Conservation (phyloP, 108 stramenopile species). For the Bacterosira constricta region DNA sequence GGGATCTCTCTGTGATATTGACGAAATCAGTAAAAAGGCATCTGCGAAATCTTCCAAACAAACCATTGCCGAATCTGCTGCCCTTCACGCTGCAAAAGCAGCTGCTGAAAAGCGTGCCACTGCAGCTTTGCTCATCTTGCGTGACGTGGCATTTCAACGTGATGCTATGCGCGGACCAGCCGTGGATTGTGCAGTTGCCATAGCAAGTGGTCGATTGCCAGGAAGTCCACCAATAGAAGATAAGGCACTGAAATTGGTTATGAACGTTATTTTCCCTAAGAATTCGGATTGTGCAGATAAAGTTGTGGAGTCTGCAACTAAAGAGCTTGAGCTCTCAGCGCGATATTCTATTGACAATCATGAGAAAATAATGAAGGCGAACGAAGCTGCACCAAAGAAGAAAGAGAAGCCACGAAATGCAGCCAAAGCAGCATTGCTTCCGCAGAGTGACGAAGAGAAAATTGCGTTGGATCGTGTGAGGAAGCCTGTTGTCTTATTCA, state of each 20-base stretch:
- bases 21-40: conserved; percentile 77
- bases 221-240: conserved; percentile 74
- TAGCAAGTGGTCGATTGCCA: conserved; percentile 77
- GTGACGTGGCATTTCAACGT: conserved; percentile 82
- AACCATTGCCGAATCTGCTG: conserved; percentile 74
- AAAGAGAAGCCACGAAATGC: conserved; percentile 41
- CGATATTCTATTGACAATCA: conserved; percentile 61
- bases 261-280: conserved; percentile 83
- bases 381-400: conserved; percentile 48
- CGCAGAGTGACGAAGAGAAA: conserved; percentile 77
- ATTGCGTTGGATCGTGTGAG: conserved; percentile 63
- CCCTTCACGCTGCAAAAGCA: conserved; percentile 73
- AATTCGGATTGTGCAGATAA: conserved; percentile 57
- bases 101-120: conserved; percentile 89
- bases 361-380: conserved; percentile 50
- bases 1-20: conserved; percentile 81
- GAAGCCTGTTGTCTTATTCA: conserved; percentile 76
- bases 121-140: conserved; percentile 68
- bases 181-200: conserved; percentile 69
- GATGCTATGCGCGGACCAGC: conserved; percentile 52
- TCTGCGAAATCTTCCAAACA: conserved; percentile 68
- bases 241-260: conserved; percentile 84
- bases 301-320: conserved; percentile 70
- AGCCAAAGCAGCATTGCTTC: conserved; percentile 27
- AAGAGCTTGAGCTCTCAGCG: conserved; percentile 63